phyloP scores from a whole-genome alignment of 2,329 filamentous ascomycete genomes.

The Lecanicillium sp. region DNA sequence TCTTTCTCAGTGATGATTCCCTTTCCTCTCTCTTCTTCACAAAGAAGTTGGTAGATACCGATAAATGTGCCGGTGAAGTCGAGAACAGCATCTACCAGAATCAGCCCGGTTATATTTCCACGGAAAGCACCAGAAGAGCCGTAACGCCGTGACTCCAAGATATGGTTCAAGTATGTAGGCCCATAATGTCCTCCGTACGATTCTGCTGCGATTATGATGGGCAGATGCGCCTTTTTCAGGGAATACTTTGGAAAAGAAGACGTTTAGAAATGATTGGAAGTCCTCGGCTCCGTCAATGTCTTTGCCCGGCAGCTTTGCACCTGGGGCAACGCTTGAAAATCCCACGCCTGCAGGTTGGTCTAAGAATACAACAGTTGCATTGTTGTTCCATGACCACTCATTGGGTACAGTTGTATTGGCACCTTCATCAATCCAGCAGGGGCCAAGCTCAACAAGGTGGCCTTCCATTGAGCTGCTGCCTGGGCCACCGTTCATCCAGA shows the following conservation, averaged over 20 bases:
- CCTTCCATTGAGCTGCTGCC: slow-evolving; percentile 10
- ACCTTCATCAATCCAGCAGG: slow-evolving; percentile 8
- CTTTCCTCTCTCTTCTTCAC: neutral
- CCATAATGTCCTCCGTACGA: slow-evolving; percentile 1
- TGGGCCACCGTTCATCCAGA: slow-evolving; percentile 34
- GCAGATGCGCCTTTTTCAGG: slow-evolving; percentile 1
- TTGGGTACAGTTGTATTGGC: slow-evolving; percentile 8
- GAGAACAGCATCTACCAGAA: neutral
- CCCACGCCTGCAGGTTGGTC: slow-evolving; percentile 49
- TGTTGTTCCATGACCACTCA: slow-evolving; percentile 12
- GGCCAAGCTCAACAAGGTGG: slow-evolving; percentile 10
- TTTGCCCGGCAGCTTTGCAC: slow-evolving; percentile 16
- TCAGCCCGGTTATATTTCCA: neutral
- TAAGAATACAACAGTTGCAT: slow-evolving; percentile 30
- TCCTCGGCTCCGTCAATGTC: neutral
- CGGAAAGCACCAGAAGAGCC: neutral
- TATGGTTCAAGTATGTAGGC: neutral
- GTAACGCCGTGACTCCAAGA: neutral
- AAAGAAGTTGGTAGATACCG: slow-evolving; percentile 14
- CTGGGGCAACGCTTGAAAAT: slow-evolving; percentile 34
- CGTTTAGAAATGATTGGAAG: neutral
- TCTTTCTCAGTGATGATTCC: slow-evolving; percentile 3
- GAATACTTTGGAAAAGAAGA: slow-evolving; percentile 1
- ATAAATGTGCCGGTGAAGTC: neutral
- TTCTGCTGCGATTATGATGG: neutral